Evolutionary conservation across 768 basidiomycete genomes (phyloP), one percentile per base, ranked within the genome.

Genomic region (Hortiboletus flavorubellus): DNA sequence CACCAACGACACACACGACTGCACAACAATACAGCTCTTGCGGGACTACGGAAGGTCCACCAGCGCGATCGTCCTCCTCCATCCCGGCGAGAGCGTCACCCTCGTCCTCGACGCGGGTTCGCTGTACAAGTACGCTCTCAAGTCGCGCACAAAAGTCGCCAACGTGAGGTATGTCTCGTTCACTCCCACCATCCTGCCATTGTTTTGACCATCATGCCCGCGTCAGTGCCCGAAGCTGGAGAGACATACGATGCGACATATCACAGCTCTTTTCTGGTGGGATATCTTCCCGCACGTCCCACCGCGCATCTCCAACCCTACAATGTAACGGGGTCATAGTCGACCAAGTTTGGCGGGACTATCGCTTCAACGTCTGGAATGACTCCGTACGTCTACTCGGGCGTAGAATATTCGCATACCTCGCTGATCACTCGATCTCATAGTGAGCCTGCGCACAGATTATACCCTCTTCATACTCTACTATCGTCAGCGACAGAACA

Each of bases 91-190:
- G 65, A 80, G 78, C 41, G 73, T 89, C 52, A 83, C 84, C 33
- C 76, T 87, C 54, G 77, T 89, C 56, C 77, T 89, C 59, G 85
- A 87, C 63, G 84, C 87, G 18, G 86, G 87, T 7, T 78, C 79
- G 21, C 72, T 82, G 38, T 89, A 89, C 74, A 79, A 80, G 64
- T 87, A 89, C 68, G 85, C 83, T 35, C 72, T 89, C 55, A 87
- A 87, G 68, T 77, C 78, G 57, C 79, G 77, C 59, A 79, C 80
- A 47, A 84, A 82, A 64, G 85, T 87, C 30, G 84, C 80, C 54
- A 83, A 84, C 66, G 79, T 89, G 70, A 85, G 84, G 86, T 87
- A 70, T 64, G 85, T 21, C 53, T 39, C 53, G 26, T 53, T 18
- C 59, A 14, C 51, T 38, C 50, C 21, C 38, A 16, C 23, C 56